Percentiles rank a stretch among this genome's conserved stretches.
phyloP scores from a whole-genome alignment of 306 rosid genomes.

The Prosopis cineraria region DNA sequence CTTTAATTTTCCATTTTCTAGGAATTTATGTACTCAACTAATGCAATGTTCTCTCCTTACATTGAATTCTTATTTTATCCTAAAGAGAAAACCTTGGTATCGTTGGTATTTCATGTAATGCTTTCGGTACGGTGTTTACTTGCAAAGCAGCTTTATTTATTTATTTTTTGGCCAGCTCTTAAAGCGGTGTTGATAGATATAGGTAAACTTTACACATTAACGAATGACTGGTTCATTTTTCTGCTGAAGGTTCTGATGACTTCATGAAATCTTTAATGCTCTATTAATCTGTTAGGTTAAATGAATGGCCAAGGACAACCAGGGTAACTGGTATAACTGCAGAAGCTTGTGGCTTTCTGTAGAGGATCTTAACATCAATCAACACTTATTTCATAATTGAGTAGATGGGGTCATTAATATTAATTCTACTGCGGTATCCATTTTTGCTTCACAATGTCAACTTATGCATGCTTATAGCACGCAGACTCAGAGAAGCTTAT shows the following conservation, averaged over 20 bases:
- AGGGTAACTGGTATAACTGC: neutral
- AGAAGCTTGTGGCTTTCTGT: neutral
- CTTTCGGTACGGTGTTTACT: neutral
- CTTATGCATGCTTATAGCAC: neutral
- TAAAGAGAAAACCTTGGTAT: neutral
- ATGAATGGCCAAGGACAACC: neutral
- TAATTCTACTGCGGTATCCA: constrained; percentile 13
- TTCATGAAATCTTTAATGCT: too few species aligned
- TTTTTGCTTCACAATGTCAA: constrained; percentile 12
- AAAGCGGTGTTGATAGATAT: neutral
- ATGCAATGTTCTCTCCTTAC: neutral
- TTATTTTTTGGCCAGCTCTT: neutral
- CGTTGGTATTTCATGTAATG: neutral
- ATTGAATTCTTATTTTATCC: neutral
- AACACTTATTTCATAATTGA: constrained; percentile 16
- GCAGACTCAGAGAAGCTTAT: neutral
- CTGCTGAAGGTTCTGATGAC: constrained; percentile 11
- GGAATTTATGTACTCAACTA: neutral
- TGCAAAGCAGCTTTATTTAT: neutral
- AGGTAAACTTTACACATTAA: neutral
- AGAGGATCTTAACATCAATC: neutral
- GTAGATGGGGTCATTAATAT: constrained; percentile 13
- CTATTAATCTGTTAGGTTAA: neutral
- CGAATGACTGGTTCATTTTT: neutral
- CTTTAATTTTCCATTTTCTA: neutral